Conservation (phyloP, 495 filamentous ascomycete genomes). For the Neurospora sp. region DNA sequence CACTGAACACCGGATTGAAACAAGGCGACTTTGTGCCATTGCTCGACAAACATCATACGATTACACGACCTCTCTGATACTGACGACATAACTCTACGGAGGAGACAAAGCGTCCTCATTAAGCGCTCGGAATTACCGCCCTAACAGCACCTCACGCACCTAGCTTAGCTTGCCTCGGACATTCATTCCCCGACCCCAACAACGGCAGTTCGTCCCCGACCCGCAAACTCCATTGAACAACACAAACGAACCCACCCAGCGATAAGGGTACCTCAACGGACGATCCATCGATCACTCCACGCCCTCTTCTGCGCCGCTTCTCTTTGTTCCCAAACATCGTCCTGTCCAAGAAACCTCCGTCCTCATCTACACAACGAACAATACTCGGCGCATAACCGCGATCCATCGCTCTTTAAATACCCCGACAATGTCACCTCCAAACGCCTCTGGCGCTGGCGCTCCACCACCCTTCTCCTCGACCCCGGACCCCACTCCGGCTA, state of each 20-base stretch:
- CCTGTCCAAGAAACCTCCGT: not conserved
- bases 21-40: not conserved
- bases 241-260: not conserved
- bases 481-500: not conserved
- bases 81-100: not conserved
- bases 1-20: not conserved
- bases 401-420: not conserved
- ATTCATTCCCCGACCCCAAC: not conserved
- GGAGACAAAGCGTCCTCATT: not conserved
- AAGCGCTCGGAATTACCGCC: not conserved
- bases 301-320: not conserved
- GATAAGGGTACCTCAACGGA: not conserved
- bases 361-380: not conserved
- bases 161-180: not conserved
- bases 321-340: not conserved
- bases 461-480: not conserved
- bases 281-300: not conserved
- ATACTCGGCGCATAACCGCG: not conserved
- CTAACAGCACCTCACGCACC: not conserved
- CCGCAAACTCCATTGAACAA: not conserved
- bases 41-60: not conserved
- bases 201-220: not conserved
- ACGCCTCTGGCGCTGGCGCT: not conserved
- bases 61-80: not conserved
- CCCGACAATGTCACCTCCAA: constrained; percentile 1